Evolutionary conservation across 495 filamentous ascomycete species (phyloP).

Genomic region (Tuber umbilicatum): DNA sequence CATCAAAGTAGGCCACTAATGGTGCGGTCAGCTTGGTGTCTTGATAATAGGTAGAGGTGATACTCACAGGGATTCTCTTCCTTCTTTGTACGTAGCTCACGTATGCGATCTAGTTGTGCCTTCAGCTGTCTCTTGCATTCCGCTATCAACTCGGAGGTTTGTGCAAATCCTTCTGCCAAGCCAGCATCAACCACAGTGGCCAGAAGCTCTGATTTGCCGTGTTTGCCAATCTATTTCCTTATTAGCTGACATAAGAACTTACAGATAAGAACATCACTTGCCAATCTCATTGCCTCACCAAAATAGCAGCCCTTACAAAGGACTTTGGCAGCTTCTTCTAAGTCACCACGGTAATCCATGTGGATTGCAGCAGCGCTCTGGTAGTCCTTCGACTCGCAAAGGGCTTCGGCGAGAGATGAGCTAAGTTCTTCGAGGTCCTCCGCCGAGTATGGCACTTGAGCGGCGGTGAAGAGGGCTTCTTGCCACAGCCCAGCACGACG

Average conservation of each 20-base stretch:
- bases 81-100: conserved; percentile 72
- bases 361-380: conserved; percentile 70
- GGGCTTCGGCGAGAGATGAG: conserved; percentile 58
- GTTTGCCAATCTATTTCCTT: conserved; percentile 17
- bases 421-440: conserved; percentile 60
- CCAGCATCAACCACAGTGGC: conserved; percentile 63
- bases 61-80: conserved; percentile 59
- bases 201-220: conserved; percentile 47
- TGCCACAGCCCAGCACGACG: conserved; percentile 79
- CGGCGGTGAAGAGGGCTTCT: conserved; percentile 72
- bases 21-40: conserved; percentile 54
- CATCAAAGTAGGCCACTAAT: conserved; percentile 46
- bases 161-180: conserved; percentile 67
- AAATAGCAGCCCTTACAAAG: conserved; percentile 82
- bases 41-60: conserved; percentile 43
- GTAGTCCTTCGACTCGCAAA: conserved; percentile 77
- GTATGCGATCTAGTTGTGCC: conserved; percentile 76
- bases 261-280: conserved; percentile 43
- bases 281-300: conserved; percentile 69
- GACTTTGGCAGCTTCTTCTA: conserved; percentile 58
- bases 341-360: conserved; percentile 67
- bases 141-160: conserved; percentile 78
- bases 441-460: conserved; percentile 55
- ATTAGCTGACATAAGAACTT: conserved; percentile 5
- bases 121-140: conserved; percentile 80